phyloP scores from a whole-genome alignment of 305 asterid species.

The Fraxinus ornus region DNA sequence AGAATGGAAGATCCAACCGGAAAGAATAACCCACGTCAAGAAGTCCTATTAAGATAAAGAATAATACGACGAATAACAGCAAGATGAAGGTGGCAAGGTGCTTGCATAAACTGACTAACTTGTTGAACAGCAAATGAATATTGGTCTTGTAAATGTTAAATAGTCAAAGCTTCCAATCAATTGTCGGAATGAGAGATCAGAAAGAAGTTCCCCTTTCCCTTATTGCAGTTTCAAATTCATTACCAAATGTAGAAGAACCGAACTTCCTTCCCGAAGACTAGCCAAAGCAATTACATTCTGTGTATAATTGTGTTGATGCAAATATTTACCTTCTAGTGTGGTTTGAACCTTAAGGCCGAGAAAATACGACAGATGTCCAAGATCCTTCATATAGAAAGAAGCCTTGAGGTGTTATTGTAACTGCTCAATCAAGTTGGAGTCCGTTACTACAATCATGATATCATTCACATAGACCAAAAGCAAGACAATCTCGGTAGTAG shows the following conservation, averaged over 20 bases:
- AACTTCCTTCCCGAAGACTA: neutral
- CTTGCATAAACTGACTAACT: neutral
- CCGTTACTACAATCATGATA: neutral
- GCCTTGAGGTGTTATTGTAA: neutral
- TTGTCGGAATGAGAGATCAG: neutral
- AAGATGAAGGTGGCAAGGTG: neutral
- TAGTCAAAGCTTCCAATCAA: neutral
- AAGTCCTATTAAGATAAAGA: neutral
- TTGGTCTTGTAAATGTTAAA: neutral
- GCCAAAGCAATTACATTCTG: neutral
- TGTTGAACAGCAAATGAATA: neutral
- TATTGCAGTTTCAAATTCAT: neutral
- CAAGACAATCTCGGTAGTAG: neutral
- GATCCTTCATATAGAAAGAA: neutral
- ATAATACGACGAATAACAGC: neutral
- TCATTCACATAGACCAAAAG: neutral
- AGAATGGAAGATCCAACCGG: neutral
- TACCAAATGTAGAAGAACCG: neutral
- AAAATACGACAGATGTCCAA: neutral
- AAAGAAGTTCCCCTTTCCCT: neutral
- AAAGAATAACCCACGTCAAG: neutral
- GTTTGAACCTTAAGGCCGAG: neutral
- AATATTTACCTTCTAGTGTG: neutral
- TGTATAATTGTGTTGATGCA: neutral
- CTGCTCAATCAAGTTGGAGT: neutral